Percentiles rank a stretch among this genome's conserved stretches.
These are phyloP conservation scores for Ceratobasidium sp. DNA, from an alignment of 1,284 basidiomycete species.

Conservation along the genomic window DNA sequence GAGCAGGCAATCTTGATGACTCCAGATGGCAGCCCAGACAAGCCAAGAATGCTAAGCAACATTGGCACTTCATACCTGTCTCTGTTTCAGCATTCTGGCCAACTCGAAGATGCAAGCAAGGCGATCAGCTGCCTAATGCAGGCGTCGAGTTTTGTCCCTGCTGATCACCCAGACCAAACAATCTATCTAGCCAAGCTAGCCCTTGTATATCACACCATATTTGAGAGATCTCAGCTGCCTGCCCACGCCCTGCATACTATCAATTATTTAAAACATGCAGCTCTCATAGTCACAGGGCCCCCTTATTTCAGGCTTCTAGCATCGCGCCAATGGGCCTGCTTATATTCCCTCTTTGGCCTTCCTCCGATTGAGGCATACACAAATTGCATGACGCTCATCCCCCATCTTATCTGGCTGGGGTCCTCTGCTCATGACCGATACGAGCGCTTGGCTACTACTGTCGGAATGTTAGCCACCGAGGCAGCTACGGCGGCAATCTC, in stretches of 20 bases:
- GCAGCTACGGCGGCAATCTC: not conserved
- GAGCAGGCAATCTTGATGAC: not conserved
- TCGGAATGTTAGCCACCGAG: not conserved
- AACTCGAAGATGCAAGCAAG: not conserved
- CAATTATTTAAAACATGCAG: not conserved
- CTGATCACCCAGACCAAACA: too few relatives aligned
- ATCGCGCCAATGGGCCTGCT: not conserved
- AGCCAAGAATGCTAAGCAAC: not conserved
- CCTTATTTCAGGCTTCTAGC: not conserved
- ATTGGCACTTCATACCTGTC: not conserved
- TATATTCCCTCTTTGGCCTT: not conserved
- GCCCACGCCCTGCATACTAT: not conserved
- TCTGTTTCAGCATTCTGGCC: not conserved
- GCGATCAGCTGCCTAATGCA: too few relatives aligned
- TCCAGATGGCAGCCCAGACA: not conserved
- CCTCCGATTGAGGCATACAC: not conserved
- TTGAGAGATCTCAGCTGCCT: not conserved
- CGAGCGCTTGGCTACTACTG: not conserved
- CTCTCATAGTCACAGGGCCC: not conserved
- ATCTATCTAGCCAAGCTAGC: not conserved
- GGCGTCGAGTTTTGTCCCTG: too few relatives aligned
- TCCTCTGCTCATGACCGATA: not conserved
- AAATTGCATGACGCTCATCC: not conserved
- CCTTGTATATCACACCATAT: not conserved
- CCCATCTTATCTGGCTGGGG: conserved; percentile 21